These are phyloP conservation scores for Alternaria tenuissima DNA, from an alignment of 2,329 filamentous ascomycete genomes.

Conservation along the genomic window DNA sequence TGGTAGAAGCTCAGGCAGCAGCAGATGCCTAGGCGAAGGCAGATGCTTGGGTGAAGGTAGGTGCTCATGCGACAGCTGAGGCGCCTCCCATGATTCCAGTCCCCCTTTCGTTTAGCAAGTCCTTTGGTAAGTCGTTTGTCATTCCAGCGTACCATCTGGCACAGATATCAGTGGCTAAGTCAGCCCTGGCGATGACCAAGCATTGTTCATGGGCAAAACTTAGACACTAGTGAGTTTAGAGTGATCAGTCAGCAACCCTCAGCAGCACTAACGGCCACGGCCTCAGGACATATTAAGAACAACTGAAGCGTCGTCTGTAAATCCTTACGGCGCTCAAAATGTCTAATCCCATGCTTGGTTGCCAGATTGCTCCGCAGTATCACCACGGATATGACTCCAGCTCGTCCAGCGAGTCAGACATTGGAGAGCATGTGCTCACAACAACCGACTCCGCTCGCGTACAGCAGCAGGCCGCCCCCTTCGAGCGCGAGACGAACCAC, in stretches of 20 bases:
- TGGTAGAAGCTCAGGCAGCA: background rate
- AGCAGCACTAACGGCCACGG: background rate
- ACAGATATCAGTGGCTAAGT: background rate
- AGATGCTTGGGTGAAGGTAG: no score
- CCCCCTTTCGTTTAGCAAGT: background rate
- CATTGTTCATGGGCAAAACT: background rate
- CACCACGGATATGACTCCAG: slow-evolving; percentile 27
- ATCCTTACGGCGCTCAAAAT: slow-evolving; percentile 14
- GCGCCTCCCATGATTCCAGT: background rate
- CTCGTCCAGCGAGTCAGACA: slow-evolving; percentile 18
- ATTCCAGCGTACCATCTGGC: background rate
- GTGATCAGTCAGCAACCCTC: background rate
- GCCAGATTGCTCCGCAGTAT: slow-evolving; percentile 40
- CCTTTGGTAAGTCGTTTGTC: background rate
- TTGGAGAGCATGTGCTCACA: slow-evolving; percentile 8
- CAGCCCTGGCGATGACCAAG: background rate
- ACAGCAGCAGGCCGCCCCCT: slow-evolving; percentile 18
- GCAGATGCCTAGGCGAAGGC: no score
- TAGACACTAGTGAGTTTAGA: background rate
- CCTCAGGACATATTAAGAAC: background rate
- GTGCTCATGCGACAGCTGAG: background rate
- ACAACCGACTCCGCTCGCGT: background rate
- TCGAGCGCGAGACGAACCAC: slow-evolving; percentile 34
- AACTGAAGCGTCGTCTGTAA: background rate
- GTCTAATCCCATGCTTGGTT: slow-evolving; percentile 30